These are phyloP conservation scores for Kluyveromyces lactis DNA, from an alignment of 805 yeast species.

Conservation along the genomic window DNA sequence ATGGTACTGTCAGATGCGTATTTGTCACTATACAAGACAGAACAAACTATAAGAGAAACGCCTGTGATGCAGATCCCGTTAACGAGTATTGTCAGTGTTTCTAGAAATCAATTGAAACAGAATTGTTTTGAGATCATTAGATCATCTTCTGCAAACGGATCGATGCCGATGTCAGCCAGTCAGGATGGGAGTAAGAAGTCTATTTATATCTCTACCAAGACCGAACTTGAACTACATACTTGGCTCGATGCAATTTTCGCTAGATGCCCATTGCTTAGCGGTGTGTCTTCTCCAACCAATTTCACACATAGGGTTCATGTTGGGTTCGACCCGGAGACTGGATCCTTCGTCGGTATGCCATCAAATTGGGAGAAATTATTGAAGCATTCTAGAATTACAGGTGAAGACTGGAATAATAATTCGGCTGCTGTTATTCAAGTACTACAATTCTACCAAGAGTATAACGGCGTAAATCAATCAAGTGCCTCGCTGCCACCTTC, in stretches of 20 bases:
- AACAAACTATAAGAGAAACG: constrained; percentile 35
- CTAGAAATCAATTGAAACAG: constrained; percentile 63
- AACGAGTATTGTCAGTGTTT: constrained; percentile 52
- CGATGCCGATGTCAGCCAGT: constrained; percentile 1
- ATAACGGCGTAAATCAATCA: constrained; percentile 20
- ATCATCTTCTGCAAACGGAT: not conserved
- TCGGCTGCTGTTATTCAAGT: constrained; percentile 95
- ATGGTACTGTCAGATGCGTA: constrained; percentile 70
- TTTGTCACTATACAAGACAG: constrained; percentile 67
- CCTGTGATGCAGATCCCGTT: constrained; percentile 45
- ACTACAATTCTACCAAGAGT: constrained; percentile 63
- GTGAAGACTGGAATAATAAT: constrained; percentile 84
- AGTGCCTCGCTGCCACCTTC: constrained; percentile 5
- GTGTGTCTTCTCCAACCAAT: constrained; percentile 87
- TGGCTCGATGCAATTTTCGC: constrained; percentile 88
- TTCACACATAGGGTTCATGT: constrained; percentile 92
- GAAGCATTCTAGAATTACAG: constrained; percentile 80
- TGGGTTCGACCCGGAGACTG: constrained; percentile 75
- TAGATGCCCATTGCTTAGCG: constrained; percentile 53
- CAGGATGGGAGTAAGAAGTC: constrained; percentile 40
- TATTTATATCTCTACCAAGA: constrained; percentile 64
- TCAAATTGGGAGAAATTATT: constrained; percentile 85
- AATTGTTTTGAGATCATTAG: constrained; percentile 69
- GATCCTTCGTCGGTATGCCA: constrained; percentile 89
- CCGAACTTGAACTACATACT: constrained; percentile 70